Base-by-base conservation (phyloP, 768 basidiomycete species). In the Lyophyllum semitale region DNA sequence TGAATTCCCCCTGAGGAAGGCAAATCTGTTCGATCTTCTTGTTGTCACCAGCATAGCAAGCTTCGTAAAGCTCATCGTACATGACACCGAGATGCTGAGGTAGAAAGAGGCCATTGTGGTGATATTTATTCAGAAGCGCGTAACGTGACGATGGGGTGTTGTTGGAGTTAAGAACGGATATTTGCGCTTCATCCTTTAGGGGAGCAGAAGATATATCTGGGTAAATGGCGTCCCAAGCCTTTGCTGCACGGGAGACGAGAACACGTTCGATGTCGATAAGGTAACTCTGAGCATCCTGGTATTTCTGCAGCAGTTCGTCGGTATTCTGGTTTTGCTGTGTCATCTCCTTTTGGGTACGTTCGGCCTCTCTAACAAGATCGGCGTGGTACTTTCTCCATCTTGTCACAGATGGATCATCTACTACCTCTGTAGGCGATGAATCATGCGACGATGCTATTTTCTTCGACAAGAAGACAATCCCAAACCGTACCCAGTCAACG, bases 21-120 rank as follows among this genome's bases (percentile, higher is more conserved):
- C 85, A 88, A 6, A 87, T 67, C 22, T 74, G 66, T 59, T 80
- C 71, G 23, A 88, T 72, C 53, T 71, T 77, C 20, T 69, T 77
- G 49, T 81, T 78, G 62, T 84, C 75, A 1, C 85, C 84, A 4
- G 63, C 60, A 63, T 73, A 81, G 59, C 79, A 82, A 3, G 84
- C 85, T 59, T 84, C 81, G 58, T 72, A 85, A 0, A 87, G 72
- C 54, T 83, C 78, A 44, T 84, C 77, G 60, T 85, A 87, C 2
- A 63, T 55, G 17, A 66, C 53, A 18, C 66, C 66, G 41, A 75
- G 59, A 57, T 73, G 70, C n/a, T 65, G 48, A 0, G 73, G 69
- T 6, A 79, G 70, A 38, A 11, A 5, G 29, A 30, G 29, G n/a
- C n/a, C n/a, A n/a, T n/a, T n/a, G 63, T 62, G 71, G 54, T 29